Conservation (phyloP, 2,329 filamentous ascomycete genomes). For the Xylaria sp. region DNA sequence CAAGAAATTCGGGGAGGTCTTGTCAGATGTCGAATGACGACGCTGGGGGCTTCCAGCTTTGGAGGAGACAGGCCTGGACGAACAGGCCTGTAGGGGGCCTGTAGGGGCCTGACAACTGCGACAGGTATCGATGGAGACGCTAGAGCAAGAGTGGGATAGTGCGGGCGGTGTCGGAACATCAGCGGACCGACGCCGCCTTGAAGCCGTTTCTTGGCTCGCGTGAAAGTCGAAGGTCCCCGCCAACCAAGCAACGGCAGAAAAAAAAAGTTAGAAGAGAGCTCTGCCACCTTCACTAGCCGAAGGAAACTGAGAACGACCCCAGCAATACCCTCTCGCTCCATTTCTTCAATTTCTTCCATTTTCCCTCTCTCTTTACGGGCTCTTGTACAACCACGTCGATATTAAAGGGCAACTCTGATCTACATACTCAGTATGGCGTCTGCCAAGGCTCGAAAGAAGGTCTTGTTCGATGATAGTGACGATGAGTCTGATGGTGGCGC, state of each 20-base stretch:
- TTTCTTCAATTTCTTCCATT: too few species aligned
- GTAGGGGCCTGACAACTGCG: slow-evolving; percentile 2
- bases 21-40: slow-evolving; percentile 29
- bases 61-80: slow-evolving; percentile 8
- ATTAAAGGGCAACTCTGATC: neutral
- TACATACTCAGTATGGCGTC: slow-evolving; percentile 39
- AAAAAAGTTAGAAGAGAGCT: slow-evolving; percentile 28
- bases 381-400: neutral
- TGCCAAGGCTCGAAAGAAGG: slow-evolving; percentile 47
- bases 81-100: neutral
- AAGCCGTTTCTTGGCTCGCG: slow-evolving; percentile 6
- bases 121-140: neutral
- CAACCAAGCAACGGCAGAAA: slow-evolving; percentile 22
- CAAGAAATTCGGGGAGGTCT: slow-evolving; percentile 13
- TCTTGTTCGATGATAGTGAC: slow-evolving; percentile 62
- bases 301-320: neutral
- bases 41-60: slow-evolving; percentile 14
- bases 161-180: slow-evolving; percentile 28
- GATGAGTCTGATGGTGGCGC: slow-evolving; percentile 53
- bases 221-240: slow-evolving; percentile 14
- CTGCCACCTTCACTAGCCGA: neutral
- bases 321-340: neutral
- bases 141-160: slow-evolving; percentile 19
- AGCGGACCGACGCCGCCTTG: slow-evolving; percentile 35
- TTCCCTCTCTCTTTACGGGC: neutral